phyloP scores from a whole-genome alignment of 75 land plant genomes.

The Sequoiadendron giganteum region DNA sequence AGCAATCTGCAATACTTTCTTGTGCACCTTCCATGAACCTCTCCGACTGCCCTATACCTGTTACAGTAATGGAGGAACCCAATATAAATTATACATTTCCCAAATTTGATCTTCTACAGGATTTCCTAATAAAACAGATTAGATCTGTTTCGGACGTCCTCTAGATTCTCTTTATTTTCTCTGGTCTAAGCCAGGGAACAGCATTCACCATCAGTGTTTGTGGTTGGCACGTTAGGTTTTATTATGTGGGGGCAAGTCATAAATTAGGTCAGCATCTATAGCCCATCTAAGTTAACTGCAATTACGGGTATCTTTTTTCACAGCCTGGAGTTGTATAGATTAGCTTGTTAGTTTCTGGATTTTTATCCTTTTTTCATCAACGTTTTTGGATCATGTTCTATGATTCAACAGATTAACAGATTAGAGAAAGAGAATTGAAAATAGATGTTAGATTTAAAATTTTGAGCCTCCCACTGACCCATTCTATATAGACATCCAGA shows the following conservation, averaged over 20 bases:
- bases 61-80: background rate
- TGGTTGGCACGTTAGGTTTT: background rate
- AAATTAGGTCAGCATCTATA: background rate
- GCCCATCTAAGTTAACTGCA: background rate
- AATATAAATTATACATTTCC: background rate
- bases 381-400: no score
- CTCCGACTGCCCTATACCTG: conserved; percentile 7
- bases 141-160: no score
- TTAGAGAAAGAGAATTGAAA: no score
- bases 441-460: no score
- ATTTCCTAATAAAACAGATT: background rate
- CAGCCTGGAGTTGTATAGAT: background rate
- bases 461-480: background rate
- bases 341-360: no score
- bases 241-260: background rate
- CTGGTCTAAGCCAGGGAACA: background rate
- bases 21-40: background rate
- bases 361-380: no score
- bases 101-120: background rate
- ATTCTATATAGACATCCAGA: background rate
- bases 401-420: no score
- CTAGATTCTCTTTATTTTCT: background rate
- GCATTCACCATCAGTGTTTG: background rate
- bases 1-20: background rate
- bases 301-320: background rate